Base-by-base conservation (phyloP, 2,329 filamentous ascomycete species). In the Microascus cirrosus region DNA sequence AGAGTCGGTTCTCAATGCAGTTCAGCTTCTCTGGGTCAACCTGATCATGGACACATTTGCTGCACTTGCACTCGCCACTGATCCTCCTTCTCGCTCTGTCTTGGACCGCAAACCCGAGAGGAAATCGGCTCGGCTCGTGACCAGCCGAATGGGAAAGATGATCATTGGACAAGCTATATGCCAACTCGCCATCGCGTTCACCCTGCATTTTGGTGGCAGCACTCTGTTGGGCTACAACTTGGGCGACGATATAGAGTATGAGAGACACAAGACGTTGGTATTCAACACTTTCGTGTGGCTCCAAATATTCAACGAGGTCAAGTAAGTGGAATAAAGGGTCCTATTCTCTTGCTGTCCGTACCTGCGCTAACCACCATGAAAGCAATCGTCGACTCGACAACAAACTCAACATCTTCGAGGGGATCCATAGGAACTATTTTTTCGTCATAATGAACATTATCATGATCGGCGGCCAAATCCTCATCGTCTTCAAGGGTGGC, bases 321-420 rank as follows among this genome's bases (percentile, higher is more conserved):
- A 92, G 55, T 57, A 53, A 57, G 55, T 57, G 34, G 45, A 24
- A 50, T 8, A 7, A 6, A 13, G 45, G 22, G 45, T 8, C 6
- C 11, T 18, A 25, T n/a, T 3, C 13, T 15, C 10, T 48, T 20
- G 11, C 22, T 24, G 8, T 20, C 20, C 7, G 18, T 32, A 10
- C n/a, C 18, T 11, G 20, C 63, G 65, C 68, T 68, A 61, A 68
- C 62, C 22, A n/a, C 22, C 80, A 76, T 6, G 20, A 18, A 52
- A 57, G 55, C 75, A 93, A 90, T 73, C 86, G 87, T 58, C 86
- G 89, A 15, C 80, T 95, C 18, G 91, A 95, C 71, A 95, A 95
- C 71, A 83, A 83, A 59, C 85, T 94, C 74, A 95, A 95, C 69
- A 86, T 95, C 59, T 90, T 95, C 59, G 90, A 95, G 69, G 88